Evolutionary conservation across 164 flowering plant genomes (phyloP), one percentile per base, ranked within the genome.

Genomic region (Piper betle): DNA sequence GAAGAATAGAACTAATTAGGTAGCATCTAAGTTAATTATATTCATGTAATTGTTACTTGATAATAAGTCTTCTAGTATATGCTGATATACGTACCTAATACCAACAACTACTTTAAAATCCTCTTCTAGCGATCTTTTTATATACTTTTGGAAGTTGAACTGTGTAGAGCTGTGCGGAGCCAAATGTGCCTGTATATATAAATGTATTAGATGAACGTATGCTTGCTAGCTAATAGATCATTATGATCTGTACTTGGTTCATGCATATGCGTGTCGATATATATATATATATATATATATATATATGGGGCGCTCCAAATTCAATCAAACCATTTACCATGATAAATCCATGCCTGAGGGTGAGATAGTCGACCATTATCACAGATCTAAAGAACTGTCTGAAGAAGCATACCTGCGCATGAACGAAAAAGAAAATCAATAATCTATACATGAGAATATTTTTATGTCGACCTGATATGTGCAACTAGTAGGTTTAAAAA

Each of bases 61-160:
- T 19, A 4, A 10, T 7, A 18, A 3, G 20, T 17, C 56, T 53
- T n/a, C 2, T 54, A 5, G 19, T 54, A 33, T 54, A 54, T 54
- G 50, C 6, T 10, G n/a, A n/a, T 54, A 37, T 1, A 62, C 59
- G 8, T 5, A 88, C 96, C 87, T 89, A 67, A 89, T 86, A 2
- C 86, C 84, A 4, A 89, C 94, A 2, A 89, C 97, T 4, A 79
- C 84, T 58, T 89, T 86, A 85, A 89, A 89, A 70, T 89, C 97
- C 61, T 86, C 97, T 66, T 89, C 97, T 0, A 89, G 77, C 6
- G 97, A 86, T 75, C 91, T 74, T 0, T 81, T 81, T 62, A 87
- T 87, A 68, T 90, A 90, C 19, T 80, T 82, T 48, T 80, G 97
- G 67, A 90, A 90, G 68, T 90, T 72, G 56, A 90, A 90, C 13